Evolutionary conservation across 2,329 filamentous ascomycete species (phyloP).

Genomic region (Torrubiella hemipterigena): DNA sequence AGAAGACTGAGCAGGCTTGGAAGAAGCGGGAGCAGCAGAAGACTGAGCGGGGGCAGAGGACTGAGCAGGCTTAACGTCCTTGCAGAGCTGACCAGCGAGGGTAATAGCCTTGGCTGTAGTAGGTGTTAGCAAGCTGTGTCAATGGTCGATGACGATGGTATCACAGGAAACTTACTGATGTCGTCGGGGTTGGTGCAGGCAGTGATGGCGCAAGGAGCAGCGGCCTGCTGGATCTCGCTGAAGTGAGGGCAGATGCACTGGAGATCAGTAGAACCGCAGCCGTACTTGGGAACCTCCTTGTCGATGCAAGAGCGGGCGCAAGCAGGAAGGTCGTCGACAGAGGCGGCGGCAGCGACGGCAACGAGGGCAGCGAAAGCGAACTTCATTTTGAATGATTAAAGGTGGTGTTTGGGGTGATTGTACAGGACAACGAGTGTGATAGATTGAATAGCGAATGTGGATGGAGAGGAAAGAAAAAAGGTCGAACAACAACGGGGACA

Average conservation of each 20-base stretch:
- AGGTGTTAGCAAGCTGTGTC: constrained; percentile 9
- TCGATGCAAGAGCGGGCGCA: constrained; percentile 26
- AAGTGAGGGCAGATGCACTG: constrained; percentile 23
- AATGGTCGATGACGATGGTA: neutral
- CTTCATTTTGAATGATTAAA: constrained; percentile 23
- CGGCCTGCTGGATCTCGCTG: constrained; percentile 15
- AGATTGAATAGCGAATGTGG: constrained; percentile 17
- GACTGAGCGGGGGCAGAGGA: constrained; percentile 2
- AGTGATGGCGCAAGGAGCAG: constrained; percentile 22
- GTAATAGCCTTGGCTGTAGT: constrained; percentile 24
- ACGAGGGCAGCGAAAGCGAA: constrained; percentile 21
- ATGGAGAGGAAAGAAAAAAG: constrained; percentile 7
- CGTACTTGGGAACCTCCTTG: constrained; percentile 15
- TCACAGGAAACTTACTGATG: constrained; percentile 20
- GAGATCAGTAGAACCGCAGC: constrained; percentile 19
- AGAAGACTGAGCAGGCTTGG: constrained; percentile 3
- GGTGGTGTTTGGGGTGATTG: constrained; percentile 6
- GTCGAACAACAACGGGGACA: too few relatives aligned
- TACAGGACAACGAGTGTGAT: constrained; percentile 18
- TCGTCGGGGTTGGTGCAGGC: constrained; percentile 23
- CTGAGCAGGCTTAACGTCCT: constrained; percentile 4
- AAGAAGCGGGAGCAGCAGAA: constrained; percentile 1
- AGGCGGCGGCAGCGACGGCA: constrained; percentile 21
- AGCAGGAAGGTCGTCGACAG: constrained; percentile 19
- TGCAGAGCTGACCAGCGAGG: constrained; percentile 22